Evolutionary conservation across 805 yeast genomes (phyloP), one percentile per base, ranked within the genome.

Genomic region (Suhomyces canberraensis): DNA sequence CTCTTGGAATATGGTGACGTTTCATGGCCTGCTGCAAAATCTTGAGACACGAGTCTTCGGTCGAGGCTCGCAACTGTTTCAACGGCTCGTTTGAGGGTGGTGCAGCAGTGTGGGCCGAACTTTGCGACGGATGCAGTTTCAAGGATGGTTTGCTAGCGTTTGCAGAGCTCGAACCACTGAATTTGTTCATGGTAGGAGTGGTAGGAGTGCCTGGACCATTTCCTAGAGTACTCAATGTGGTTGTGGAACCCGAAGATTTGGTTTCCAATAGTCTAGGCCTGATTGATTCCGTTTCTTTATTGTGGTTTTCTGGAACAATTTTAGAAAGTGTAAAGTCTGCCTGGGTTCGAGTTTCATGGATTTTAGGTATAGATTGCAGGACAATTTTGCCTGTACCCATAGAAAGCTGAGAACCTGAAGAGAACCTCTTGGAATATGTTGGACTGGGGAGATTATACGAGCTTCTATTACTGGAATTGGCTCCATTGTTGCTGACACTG

Each of bases 21-120:
- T 81, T 78, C 84, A 88, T 81, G 4, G 96, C 96, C 24, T 84
- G 87, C 51, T 86, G 95, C 31, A 93, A 64, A 16, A 91, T 83
- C 56, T 85, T 85, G 49, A 84, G 80, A 56, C 96, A 89, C 2
- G 96, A 89, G 50, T 91, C 98, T 37, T 89, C 95, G 17, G 86
- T 79, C 6, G 91, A 83, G 1, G 95, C 95, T 31, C 93, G 65
- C 43, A 90, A 62, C 48, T 86, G 93, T 50, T 86, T 85, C 46
- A 88, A 69, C 0, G 95, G 95, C 51, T 88, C 95, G 8, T 44
- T 58, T 4, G 45, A 31, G 7, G 38, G 35, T 11, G 65, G 52
- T 31, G 26, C 51, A 5, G 26, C 29, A 24, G 29, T 26, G 11
- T 25, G 11, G 11, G 9, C 6, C 19, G 24, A 16, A 9, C 13